Evolutionary conservation across 1,139 yeast genomes (phyloP).

Genomic region (Taphrina confusa): DNA sequence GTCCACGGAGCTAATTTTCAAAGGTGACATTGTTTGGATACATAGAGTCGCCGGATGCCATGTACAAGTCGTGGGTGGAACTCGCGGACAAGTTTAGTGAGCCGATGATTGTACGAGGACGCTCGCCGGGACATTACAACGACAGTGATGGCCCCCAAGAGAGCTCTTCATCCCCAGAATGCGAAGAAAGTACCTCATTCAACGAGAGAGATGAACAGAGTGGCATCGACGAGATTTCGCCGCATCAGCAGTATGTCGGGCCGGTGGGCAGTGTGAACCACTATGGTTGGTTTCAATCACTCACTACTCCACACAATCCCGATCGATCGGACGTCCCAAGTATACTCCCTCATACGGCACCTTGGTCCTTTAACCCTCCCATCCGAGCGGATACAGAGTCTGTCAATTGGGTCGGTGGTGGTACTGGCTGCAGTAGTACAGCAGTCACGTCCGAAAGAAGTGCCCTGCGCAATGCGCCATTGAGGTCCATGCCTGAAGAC

Average conservation of each 20-base stretch:
- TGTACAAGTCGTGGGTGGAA: constrained; percentile 17
- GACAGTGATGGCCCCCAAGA: constrained; percentile 17
- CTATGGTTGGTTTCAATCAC: constrained; percentile 1
- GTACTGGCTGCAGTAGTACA: too few species aligned
- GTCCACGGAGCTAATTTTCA: neutral
- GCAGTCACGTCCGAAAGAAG: neutral
- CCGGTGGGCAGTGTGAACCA: too few species aligned
- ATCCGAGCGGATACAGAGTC: neutral
- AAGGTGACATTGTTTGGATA: constrained; percentile 11
- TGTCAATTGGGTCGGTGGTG: too few species aligned
- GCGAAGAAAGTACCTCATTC: neutral
- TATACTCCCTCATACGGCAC: neutral
- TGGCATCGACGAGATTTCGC: neutral
- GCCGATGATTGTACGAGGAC: constrained; percentile 33
- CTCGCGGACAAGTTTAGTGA: constrained; percentile 26
- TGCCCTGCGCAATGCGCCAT: neutral
- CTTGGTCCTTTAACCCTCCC: neutral
- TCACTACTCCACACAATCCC: neutral
- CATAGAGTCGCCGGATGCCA: constrained; percentile 3
- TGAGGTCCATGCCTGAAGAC: neutral
- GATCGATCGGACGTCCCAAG: neutral
- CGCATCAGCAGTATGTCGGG: too few species aligned
- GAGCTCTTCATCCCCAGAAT: neutral
- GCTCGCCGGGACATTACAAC: constrained; percentile 33
- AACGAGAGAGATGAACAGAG: too few species aligned